phyloP scores from a whole-genome alignment of 331 rosid genomes.

The Spiraea crenata region DNA sequence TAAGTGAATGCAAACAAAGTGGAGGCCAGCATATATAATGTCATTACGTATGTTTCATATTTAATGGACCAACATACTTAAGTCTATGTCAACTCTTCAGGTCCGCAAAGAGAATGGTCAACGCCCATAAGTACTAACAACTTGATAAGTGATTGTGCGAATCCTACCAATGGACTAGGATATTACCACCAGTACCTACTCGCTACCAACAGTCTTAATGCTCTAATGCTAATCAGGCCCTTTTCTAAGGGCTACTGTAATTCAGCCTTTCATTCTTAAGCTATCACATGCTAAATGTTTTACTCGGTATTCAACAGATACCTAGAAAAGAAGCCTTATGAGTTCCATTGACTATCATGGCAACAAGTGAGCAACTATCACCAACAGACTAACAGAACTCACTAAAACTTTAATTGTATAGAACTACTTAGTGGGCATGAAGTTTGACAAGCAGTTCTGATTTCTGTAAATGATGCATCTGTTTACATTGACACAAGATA shows the following conservation, averaged over 20 bases:
- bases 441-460: conserved; percentile 3
- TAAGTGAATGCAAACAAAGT: too few relatives aligned
- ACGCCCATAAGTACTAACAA: too few relatives aligned
- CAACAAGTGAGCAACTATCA: not conserved
- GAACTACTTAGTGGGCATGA: not conserved
- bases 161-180: too few relatives aligned
- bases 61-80: too few relatives aligned
- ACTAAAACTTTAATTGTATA: not conserved
- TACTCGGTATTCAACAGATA: not conserved
- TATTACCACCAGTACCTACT: not conserved
- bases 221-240: not conserved
- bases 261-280: not conserved
- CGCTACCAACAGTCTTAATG: not conserved
- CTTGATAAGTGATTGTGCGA: too few relatives aligned
- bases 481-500: not conserved
- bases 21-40: too few relatives aligned
- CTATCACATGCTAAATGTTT: not conserved
- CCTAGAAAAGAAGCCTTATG: not conserved
- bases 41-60: too few relatives aligned
- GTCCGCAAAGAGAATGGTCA: too few relatives aligned
- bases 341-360: not conserved
- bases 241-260: too few relatives aligned
- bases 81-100: too few relatives aligned
- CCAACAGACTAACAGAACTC: not conserved
- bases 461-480: not conserved